Percentiles rank a stretch among this genome's conserved stretches.
Evolutionary conservation across 768 basidiomycete species (phyloP).

Genomic region (Glaciozyma antarctica): DNA sequence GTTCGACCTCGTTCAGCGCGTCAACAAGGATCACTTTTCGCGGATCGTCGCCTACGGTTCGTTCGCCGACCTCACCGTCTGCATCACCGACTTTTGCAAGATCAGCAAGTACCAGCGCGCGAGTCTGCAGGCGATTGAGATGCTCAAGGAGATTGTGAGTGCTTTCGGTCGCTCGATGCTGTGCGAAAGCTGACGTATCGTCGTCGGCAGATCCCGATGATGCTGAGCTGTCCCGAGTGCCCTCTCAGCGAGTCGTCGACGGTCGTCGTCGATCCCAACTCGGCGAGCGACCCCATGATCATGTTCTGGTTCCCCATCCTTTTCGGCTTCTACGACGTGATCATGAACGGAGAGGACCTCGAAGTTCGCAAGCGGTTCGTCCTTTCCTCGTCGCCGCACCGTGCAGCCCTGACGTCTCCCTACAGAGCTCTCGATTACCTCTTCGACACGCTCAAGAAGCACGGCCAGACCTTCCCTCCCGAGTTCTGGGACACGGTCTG

Average conservation of each 20-base stretch:
- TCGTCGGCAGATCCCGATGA: conserved; percentile 68
- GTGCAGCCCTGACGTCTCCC: conserved; percentile 8
- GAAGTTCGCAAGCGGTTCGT: conserved; percentile 90
- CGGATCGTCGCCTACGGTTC: conserved; percentile 88
- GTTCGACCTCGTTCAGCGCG: conserved; percentile 85
- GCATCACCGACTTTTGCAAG: conserved; percentile 98
- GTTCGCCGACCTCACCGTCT: conserved; percentile 90
- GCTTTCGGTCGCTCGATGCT: neutral
- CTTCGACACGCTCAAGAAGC: conserved; percentile 83
- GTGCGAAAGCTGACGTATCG: neutral
- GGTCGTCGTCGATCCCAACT: conserved; percentile 20
- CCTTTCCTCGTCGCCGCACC: neutral
- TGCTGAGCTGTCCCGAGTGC: conserved; percentile 74
- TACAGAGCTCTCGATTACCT: conserved; percentile 87
- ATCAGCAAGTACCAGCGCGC: conserved; percentile 99
- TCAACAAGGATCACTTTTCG: conserved; percentile 82
- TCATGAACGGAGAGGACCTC: conserved; percentile 98
- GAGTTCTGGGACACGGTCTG: conserved; percentile 98
- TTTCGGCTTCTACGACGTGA: conserved; percentile 98
- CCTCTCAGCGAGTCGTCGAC: conserved; percentile 31
- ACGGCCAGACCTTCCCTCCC: conserved; percentile 71
- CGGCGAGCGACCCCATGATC: conserved; percentile 66
- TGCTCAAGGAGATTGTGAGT: conserved; percentile 48
- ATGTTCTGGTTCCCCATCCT: conserved; percentile 94
- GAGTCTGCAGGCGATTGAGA: conserved; percentile 86